Evolutionary conservation across 345 rosid genomes (phyloP).

Genomic region (Streptanthus diversifolius): DNA sequence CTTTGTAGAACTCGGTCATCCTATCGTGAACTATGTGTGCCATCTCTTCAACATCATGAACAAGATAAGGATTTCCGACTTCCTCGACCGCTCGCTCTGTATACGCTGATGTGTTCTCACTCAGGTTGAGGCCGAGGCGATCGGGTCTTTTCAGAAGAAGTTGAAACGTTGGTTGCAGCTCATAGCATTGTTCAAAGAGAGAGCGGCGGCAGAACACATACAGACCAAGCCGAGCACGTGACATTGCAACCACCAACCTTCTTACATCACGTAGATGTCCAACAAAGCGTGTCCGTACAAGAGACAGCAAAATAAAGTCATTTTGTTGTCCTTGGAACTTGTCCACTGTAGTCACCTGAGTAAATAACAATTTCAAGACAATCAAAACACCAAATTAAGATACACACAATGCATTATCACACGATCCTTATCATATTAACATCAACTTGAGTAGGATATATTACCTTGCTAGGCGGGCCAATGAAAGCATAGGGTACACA

Average conservation of each 20-base stretch:
- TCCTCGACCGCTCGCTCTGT: conserved; percentile 86
- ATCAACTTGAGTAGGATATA: conserved; percentile 12
- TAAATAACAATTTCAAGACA: neutral
- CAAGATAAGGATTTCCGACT: conserved; percentile 55
- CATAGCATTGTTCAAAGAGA: conserved; percentile 93
- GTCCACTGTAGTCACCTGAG: conserved; percentile 92
- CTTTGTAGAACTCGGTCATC: conserved; percentile 68
- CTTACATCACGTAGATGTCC: conserved; percentile 98
- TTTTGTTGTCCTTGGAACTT: conserved; percentile 99
- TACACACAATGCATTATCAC: neutral
- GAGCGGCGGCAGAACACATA: conserved; percentile 89
- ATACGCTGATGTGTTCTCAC: conserved; percentile 46
- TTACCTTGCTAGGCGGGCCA: conserved; percentile 97
- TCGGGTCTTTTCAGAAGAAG: conserved; percentile 82
- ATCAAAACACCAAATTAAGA: neutral
- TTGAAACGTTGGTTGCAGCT: conserved; percentile 89
- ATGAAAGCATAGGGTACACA: conserved; percentile 81
- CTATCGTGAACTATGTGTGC: conserved; percentile 49
- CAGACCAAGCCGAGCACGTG: conserved; percentile 92
- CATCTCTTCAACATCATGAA: conserved; percentile 73
- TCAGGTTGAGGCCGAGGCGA: conserved; percentile 59
- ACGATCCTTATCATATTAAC: neutral
- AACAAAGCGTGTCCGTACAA: conserved; percentile 91
- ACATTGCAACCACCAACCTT: conserved; percentile 97
- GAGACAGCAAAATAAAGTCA: conserved; percentile 88